Conservation (phyloP, 331 rosid species). For the Pyrus hybrid region DNA sequence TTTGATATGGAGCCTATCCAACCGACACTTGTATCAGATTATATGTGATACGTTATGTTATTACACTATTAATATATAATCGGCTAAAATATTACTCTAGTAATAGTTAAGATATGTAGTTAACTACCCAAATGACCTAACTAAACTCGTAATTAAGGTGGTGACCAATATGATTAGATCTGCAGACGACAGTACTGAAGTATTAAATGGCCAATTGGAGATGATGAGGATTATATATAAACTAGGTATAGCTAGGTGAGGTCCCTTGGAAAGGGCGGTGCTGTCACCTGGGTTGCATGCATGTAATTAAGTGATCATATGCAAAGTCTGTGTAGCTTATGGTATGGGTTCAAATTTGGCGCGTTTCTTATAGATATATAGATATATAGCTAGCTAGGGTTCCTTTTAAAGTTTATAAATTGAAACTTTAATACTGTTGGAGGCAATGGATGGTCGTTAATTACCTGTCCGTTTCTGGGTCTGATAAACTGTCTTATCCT, state of each 20-base stretch:
- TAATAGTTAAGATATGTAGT: too few species aligned
- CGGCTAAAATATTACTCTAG: not conserved
- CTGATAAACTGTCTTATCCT: not conserved
- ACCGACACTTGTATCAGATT: too few species aligned
- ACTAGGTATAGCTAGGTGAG: not conserved
- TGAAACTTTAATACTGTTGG: not conserved
- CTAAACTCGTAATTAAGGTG: not conserved
- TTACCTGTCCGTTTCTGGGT: not conserved
- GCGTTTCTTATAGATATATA: not conserved
- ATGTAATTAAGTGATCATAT: constrained; percentile 6
- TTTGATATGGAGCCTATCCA: too few species aligned
- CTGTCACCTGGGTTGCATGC: not conserved
- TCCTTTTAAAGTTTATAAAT: constrained; percentile 1
- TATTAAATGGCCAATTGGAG: not conserved
- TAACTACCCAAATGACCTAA: not conserved
- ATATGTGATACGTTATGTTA: too few species aligned
- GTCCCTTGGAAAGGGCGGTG: not conserved
- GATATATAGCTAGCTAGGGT: not conserved
- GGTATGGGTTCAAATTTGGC: not conserved
- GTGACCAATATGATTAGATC: not conserved
- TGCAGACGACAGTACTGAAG: not conserved
- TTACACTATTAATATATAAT: too few species aligned
- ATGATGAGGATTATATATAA: not conserved
- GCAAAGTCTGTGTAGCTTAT: not conserved
- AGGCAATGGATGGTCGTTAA: not conserved